phyloP scores from a whole-genome alignment of 768 basidiomycete genomes.

The Macrocybe gigantea region DNA sequence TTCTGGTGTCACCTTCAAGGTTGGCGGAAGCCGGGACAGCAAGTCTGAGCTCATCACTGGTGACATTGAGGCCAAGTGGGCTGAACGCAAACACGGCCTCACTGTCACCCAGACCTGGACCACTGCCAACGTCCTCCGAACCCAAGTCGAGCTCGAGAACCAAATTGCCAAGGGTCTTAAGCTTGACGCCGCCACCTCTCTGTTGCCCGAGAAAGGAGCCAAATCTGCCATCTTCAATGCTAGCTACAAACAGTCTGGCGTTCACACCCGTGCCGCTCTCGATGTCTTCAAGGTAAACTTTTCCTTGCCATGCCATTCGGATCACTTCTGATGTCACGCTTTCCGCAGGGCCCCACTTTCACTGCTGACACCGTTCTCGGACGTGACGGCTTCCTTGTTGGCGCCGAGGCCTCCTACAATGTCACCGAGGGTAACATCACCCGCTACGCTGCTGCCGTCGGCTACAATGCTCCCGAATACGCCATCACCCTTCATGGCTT shows the following conservation, averaged over 20 bases:
- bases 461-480: slow-evolving; percentile 95
- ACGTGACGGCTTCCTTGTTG: slow-evolving; percentile 95
- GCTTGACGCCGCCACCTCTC: slow-evolving; percentile 78
- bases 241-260: slow-evolving; percentile 91
- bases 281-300: slow-evolving; percentile 87
- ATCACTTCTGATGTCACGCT: no score
- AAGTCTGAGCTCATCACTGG: slow-evolving; percentile 70
- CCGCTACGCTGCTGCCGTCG: slow-evolving; percentile 87
- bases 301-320: slow-evolving; percentile 2
- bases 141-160: slow-evolving; percentile 92
- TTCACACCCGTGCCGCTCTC: slow-evolving; percentile 86
- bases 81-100: slow-evolving; percentile 87
- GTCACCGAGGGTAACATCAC: slow-evolving; percentile 90
- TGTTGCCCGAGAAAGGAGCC: slow-evolving; percentile 80
- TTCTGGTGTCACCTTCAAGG: slow-evolving; percentile 91
- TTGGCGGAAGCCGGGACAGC: slow-evolving; percentile 75
- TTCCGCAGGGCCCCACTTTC: slow-evolving; percentile 84
- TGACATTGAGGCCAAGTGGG: slow-evolving; percentile 94
- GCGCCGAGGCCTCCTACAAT: slow-evolving; percentile 95
- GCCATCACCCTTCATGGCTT: slow-evolving; percentile 92
- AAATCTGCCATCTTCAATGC: slow-evolving; percentile 82
- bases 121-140: slow-evolving; percentile 87
- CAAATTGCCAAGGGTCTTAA: slow-evolving; percentile 97
- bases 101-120: slow-evolving; percentile 96
- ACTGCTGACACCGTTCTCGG: slow-evolving; percentile 94